A percentile compares a stretch with the other conserved stretches of the same genome.
Conservation (phyloP, 371 early-diverging fungal species). For the Syncephalastrum sp. region DNA sequence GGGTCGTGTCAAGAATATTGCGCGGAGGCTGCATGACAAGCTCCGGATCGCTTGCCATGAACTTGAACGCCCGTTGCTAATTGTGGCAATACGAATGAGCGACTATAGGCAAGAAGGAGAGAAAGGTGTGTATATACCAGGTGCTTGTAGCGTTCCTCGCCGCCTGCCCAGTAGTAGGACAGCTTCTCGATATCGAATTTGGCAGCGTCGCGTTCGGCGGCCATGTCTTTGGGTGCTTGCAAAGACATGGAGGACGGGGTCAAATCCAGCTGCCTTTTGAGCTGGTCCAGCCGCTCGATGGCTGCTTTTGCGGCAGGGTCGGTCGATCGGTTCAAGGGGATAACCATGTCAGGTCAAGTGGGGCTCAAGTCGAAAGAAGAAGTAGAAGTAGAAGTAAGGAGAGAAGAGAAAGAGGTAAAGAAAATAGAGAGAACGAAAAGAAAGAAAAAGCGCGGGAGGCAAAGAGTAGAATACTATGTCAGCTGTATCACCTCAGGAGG, state of each 20-base stretch:
- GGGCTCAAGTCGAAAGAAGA: no score
- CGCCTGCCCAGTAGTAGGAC: constrained; percentile 46
- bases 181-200: constrained; percentile 54
- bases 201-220: constrained; percentile 51
- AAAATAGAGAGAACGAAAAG: not conserved
- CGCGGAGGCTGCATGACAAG: constrained; percentile 51
- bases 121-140: constrained; percentile 22
- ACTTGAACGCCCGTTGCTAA: constrained; percentile 44
- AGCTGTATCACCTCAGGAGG: no score
- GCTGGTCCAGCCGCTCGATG: constrained; percentile 23
- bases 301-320: constrained; percentile 27
- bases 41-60: constrained; percentile 59
- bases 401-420: not conserved
- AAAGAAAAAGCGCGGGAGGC: no score
- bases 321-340: constrained; percentile 5
- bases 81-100: not conserved
- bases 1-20: constrained; percentile 55
- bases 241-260: constrained; percentile 30
- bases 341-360: constrained; percentile 1
- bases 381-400: no score
- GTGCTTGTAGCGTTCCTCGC: constrained; percentile 37
- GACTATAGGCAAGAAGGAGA: not conserved
- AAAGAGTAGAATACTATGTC: no score
- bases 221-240: constrained; percentile 42
- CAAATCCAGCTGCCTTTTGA: constrained; percentile 31